Evolutionary conservation across 192 early-diverging fungal genomes (phyloP).

Genomic region (Neocallimastix lanati): DNA sequence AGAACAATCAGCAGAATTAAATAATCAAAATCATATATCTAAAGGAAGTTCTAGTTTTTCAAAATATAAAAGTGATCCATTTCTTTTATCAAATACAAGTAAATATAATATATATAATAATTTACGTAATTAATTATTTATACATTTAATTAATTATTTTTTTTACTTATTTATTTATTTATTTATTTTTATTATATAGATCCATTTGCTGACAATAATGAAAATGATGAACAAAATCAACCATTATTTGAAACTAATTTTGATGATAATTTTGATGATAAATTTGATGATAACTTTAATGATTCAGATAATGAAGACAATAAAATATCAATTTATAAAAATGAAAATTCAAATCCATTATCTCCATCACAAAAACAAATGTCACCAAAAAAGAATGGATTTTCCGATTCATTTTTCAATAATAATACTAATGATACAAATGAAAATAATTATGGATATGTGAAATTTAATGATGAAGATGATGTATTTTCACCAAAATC

Average conservation of each 20-base stretch:
- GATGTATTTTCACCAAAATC: neutral
- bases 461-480: neutral
- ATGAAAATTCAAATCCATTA: neutral
- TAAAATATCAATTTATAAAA: neutral
- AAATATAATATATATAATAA: no score
- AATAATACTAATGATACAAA: neutral
- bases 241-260: neutral
- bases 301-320: neutral
- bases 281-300: neutral
- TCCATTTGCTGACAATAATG: neutral
- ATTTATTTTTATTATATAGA: neutral
- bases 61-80: neutral
- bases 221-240: neutral
- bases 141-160: no score
- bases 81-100: neutral
- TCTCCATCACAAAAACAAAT: neutral
- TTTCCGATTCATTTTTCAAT: neutral
- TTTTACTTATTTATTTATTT: no score
- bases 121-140: no score
- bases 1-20: neutral
- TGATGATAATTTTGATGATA: neutral
- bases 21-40: neutral
- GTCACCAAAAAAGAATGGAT: neutral
- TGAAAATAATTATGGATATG: neutral
- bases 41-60: neutral